Evolutionary conservation across 2,329 filamentous ascomycete species (phyloP).

Genomic region (Plectosphaerella cucumerina): DNA sequence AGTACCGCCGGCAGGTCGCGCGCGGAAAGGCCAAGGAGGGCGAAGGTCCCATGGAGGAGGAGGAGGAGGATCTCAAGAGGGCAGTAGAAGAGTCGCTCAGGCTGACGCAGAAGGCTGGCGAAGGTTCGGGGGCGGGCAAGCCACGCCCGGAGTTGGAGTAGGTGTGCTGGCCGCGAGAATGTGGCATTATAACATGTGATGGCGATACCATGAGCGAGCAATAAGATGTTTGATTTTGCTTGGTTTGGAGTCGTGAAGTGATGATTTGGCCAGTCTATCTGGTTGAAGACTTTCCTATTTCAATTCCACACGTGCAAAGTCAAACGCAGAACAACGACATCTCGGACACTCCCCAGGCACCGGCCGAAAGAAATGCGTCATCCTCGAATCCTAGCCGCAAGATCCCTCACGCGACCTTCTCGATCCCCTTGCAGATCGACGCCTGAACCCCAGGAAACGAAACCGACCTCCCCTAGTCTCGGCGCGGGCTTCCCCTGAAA

Average conservation of each 20-base stretch:
- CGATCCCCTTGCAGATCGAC: too few relatives aligned
- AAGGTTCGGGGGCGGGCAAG: conserved; percentile 11
- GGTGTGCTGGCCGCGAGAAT: conserved; percentile 7
- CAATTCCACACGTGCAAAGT: too few relatives aligned
- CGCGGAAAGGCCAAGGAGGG: conserved; percentile 26
- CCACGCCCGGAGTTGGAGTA: background rate
- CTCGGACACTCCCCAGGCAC: too few relatives aligned
- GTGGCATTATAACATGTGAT: background rate
- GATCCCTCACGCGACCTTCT: too few relatives aligned
- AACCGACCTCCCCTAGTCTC: background rate
- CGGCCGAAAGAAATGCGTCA: too few relatives aligned
- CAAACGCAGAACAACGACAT: conserved; percentile 5
- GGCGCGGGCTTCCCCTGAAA: too few relatives aligned
- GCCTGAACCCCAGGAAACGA: background rate
- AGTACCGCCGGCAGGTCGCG: conserved; percentile 32
- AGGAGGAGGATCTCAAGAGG: conserved; percentile 51
- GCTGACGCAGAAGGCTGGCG: conserved; percentile 23
- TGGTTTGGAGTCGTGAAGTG: background rate
- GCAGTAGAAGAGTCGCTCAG: conserved; percentile 54
- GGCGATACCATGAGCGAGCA: too few relatives aligned
- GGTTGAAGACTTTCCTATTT: too few relatives aligned
- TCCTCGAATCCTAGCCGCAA: too few relatives aligned
- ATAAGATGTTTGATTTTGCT: too few relatives aligned
- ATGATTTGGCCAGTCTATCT: too few relatives aligned
- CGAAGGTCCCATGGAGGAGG: conserved; percentile 15